Percentiles rank a stretch among this genome's conserved stretches.
Conservation (phyloP, 805 yeast species). For the Wickerhamiella qilinensis region DNA sequence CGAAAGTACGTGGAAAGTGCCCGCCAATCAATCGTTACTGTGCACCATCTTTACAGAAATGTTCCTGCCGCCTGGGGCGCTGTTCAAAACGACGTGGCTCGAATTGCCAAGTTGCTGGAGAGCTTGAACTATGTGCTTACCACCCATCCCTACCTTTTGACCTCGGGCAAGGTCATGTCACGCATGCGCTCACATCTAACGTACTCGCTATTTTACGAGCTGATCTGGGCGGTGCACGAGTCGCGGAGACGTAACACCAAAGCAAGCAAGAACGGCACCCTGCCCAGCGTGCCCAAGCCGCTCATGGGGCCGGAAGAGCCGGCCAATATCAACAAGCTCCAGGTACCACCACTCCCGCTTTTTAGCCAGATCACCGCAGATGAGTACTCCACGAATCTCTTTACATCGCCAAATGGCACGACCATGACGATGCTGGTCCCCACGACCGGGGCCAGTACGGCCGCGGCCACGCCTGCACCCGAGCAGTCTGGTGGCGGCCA, state of each 20-base stretch:
- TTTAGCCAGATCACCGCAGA: slow-evolving; percentile 82
- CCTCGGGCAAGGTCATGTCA: slow-evolving; percentile 56
- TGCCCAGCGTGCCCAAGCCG: slow-evolving; percentile 8
- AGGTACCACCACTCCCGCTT: slow-evolving; percentile 53
- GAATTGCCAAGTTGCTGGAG: slow-evolving; percentile 83
- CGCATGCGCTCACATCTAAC: slow-evolving; percentile 87
- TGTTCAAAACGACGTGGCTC: slow-evolving; percentile 74
- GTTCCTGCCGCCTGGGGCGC: slow-evolving; percentile 85
- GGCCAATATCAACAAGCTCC: slow-evolving; percentile 34
- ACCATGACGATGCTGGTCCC: slow-evolving; percentile 67
- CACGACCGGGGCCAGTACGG: slow-evolving; percentile 16
- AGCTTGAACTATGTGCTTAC: slow-evolving; percentile 74
- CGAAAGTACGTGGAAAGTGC: slow-evolving; percentile 66
- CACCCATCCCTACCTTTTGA: slow-evolving; percentile 72
- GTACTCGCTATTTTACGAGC: slow-evolving; percentile 77
- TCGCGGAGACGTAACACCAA: slow-evolving; percentile 51
- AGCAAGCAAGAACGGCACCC: slow-evolving; percentile 7
- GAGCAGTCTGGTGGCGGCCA: too few relatives aligned
- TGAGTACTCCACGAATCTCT: slow-evolving; percentile 68
- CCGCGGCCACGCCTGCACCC: too few relatives aligned
- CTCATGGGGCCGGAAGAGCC: slow-evolving; percentile 15
- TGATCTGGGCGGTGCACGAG: slow-evolving; percentile 90
- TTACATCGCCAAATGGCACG: slow-evolving; percentile 85
- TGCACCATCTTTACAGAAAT: slow-evolving; percentile 73
- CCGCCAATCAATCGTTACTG: slow-evolving; percentile 84